Percentiles rank a stretch among this genome's conserved stretches.
Evolutionary conservation across 768 basidiomycete genomes (phyloP).

Genomic region (Lactarius deliciosus): DNA sequence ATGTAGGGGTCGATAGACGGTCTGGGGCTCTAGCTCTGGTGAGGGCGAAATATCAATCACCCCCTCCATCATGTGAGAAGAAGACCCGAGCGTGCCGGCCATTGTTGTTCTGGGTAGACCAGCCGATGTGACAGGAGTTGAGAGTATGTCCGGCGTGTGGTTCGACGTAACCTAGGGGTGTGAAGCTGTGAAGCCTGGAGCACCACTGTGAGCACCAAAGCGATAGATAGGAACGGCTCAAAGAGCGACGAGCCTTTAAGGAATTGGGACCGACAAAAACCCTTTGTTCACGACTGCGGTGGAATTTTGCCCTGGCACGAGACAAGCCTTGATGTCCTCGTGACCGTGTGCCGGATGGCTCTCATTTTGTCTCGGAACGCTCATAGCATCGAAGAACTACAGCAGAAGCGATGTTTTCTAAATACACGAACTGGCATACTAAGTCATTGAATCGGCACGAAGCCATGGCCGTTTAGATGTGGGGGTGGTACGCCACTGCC

Average conservation of each 20-base stretch:
- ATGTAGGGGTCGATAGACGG: constrained; percentile 17
- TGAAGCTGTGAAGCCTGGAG: background rate
- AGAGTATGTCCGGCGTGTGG: background rate
- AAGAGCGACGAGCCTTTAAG: background rate
- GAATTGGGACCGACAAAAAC: background rate
- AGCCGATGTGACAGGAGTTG: background rate
- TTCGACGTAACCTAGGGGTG: background rate
- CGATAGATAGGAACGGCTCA: background rate
- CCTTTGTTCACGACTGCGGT: background rate
- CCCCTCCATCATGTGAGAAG: constrained; percentile 16
- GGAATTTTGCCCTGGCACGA: background rate
- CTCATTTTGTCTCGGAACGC: too few relatives aligned
- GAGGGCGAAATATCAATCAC: constrained; percentile 28
- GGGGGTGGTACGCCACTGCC: background rate
- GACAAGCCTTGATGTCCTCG: background rate
- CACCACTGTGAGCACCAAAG: background rate
- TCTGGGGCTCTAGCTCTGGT: constrained; percentile 16
- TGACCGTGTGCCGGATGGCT: background rate
- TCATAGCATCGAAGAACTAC: background rate
- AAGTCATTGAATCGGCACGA: background rate
- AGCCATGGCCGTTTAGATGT: background rate
- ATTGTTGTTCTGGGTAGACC: background rate
- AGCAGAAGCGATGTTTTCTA: background rate
- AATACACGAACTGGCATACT: background rate
- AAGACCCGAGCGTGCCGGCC: constrained; percentile 4